Percentiles rank a stretch among this genome's conserved stretches.
Evolutionary conservation across 2,329 filamentous ascomycete species (phyloP).

Genomic region (Alternaria tenuissima): DNA sequence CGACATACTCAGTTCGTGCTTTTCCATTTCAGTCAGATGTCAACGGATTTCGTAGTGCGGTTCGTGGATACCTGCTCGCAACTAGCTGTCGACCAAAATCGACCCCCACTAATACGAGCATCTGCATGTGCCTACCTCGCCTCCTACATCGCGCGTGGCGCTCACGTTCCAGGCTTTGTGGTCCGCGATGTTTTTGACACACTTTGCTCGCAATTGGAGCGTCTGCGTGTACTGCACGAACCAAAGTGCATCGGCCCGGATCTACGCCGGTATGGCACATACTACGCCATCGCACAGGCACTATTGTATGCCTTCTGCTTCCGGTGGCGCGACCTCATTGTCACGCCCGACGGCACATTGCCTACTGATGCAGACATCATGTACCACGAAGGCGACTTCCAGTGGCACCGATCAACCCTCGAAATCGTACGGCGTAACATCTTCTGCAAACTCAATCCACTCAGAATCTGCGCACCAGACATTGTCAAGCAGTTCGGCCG

Average conservation of each 20-base stretch:
- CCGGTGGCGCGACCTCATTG: constrained; percentile 89
- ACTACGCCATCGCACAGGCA: constrained; percentile 89
- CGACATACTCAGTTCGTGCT: constrained; percentile 94
- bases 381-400: constrained; percentile 75
- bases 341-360: constrained; percentile 58
- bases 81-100: constrained; percentile 71
- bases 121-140: constrained; percentile 91
- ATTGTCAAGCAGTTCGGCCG: constrained; percentile 94
- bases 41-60: constrained; percentile 77
- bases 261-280: constrained; percentile 80
- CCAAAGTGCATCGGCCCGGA: constrained; percentile 82
- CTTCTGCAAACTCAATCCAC: constrained; percentile 87
- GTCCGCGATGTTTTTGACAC: constrained; percentile 85
- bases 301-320: constrained; percentile 97
- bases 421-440: constrained; percentile 79
- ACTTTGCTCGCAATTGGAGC: constrained; percentile 78
- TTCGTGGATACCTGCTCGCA: constrained; percentile 82
- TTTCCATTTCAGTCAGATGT: constrained; percentile 91
- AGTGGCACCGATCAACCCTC: constrained; percentile 78
- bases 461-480: constrained; percentile 89
- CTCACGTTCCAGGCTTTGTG: constrained; percentile 76
- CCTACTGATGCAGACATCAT: constrained; percentile 60
- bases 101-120: constrained; percentile 76
- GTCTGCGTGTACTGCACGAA: constrained; percentile 77
- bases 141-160: constrained; percentile 91